These are phyloP conservation scores for Coemansia sp. DNA, from an alignment of 192 early-diverging fungal species.

Conservation along the genomic window DNA sequence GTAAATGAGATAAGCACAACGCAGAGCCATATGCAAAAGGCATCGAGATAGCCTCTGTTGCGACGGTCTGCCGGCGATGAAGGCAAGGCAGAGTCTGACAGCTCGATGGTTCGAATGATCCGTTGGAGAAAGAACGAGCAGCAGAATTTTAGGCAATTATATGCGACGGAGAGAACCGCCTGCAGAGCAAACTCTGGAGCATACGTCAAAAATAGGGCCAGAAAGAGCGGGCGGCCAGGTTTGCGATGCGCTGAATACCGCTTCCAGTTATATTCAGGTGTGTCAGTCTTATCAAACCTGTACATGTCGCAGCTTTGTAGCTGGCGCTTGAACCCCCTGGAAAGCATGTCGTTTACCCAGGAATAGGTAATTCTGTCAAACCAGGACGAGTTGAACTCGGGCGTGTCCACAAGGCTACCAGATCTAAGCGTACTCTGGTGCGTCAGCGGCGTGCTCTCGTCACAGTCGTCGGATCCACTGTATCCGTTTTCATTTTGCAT, in stretches of 20 bases:
- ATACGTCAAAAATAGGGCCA: slow-evolving; percentile 40
- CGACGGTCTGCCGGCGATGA: slow-evolving; percentile 10
- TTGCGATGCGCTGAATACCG: slow-evolving; percentile 26
- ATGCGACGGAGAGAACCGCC: slow-evolving; percentile 26
- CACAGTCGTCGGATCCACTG: not conserved
- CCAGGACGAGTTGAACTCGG: slow-evolving; percentile 39
- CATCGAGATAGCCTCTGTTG: slow-evolving; percentile 57
- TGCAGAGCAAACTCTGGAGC: slow-evolving; percentile 52
- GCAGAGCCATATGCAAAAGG: slow-evolving; percentile 60
- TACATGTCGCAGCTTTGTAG: slow-evolving; percentile 64
- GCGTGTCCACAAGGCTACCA: slow-evolving; percentile 24
- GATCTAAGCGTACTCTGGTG: slow-evolving; percentile 7
- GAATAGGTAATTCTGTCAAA: slow-evolving; percentile 49
- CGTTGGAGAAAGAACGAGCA: slow-evolving; percentile 62
- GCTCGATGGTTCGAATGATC: slow-evolving; percentile 58
- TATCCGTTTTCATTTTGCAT: not conserved
- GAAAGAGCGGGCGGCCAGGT: slow-evolving; percentile 32
- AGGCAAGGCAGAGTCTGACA: slow-evolving; percentile 7
- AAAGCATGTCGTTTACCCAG: slow-evolving; percentile 65
- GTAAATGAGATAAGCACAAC: slow-evolving; percentile 42
- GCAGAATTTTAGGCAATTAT: slow-evolving; percentile 41
- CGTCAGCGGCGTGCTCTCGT: slow-evolving; percentile 28
- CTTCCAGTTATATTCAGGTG: slow-evolving; percentile 41
- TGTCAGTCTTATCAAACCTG: slow-evolving; percentile 56
- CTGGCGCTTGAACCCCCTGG: slow-evolving; percentile 52